A percentile compares a stretch with the other conserved stretches of the same genome.
phyloP scores from a whole-genome alignment of 2,329 filamentous ascomycete genomes.

The Trichoderma pleuroti region DNA sequence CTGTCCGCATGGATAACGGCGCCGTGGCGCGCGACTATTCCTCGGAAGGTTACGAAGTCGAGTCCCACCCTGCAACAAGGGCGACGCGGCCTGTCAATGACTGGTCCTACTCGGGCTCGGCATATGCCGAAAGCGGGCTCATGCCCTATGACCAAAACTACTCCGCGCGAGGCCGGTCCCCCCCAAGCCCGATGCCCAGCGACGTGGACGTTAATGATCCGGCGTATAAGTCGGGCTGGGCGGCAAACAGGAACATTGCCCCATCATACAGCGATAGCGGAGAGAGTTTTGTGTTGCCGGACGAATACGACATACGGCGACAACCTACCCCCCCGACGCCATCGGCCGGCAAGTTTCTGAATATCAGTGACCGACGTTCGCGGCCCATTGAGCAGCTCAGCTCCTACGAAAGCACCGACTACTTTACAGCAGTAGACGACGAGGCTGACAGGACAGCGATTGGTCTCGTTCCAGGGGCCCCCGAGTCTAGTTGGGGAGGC shows the following conservation, averaged over 20 bases:
- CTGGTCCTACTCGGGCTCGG: conserved; percentile 42
- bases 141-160: conserved; percentile 43
- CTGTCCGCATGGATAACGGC: conserved; percentile 41
- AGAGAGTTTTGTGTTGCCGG: conserved; percentile 23
- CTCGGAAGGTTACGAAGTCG: conserved; percentile 34
- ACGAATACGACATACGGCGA: conserved; percentile 11
- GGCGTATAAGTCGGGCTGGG: conserved; percentile 35
- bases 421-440: neutral
- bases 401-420: neutral
- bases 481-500: neutral
- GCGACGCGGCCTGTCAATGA: conserved; percentile 42
- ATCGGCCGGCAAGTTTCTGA: conserved; percentile 9
- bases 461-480: neutral
- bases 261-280: conserved; percentile 39
- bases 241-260: conserved; percentile 37
- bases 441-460: neutral
- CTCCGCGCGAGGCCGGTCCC: conserved; percentile 51
- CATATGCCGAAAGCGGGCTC: conserved; percentile 36
- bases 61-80: conserved; percentile 36
- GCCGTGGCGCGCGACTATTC: conserved; percentile 39
- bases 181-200: conserved; percentile 49
- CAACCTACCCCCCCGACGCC: conserved; percentile 20
- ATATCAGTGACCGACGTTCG: conserved; percentile 13
- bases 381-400: neutral
- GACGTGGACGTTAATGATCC: conserved; percentile 38